Base-by-base conservation (phyloP, 768 basidiomycete species). In the Hydnum rufescens region DNA sequence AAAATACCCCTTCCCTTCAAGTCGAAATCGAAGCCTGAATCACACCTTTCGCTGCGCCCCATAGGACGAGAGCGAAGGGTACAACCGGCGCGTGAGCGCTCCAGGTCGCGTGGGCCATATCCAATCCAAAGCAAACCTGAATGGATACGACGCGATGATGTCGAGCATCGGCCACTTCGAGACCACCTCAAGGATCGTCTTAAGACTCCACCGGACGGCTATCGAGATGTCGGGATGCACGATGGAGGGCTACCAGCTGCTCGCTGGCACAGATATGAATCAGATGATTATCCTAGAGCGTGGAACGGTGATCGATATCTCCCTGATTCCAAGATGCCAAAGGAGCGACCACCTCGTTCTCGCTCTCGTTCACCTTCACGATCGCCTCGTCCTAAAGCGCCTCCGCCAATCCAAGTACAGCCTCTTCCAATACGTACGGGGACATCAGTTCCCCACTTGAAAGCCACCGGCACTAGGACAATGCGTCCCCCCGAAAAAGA, bases 401-500 rank as follows among this genome's bases (percentile, higher is more conserved):
- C 22, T 13, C 36, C 22, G 36, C 36, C 36, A 13, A 39, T 39
- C 36, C 36, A 39, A 39, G 13, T 22, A 13, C 36, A 13, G 36
- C 36, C 36, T 39, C 36, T 39, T 22, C 13, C 13, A 39, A 39
- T 22, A 39, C 36, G 13, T 13, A 13, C 36, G 36, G 13, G 36
- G n/a, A n/a, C n/a, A n/a, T n/a, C n/a, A n/a, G n/a, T 39, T 8
- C 34, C 34, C 19, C 8, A 8, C 34, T 13, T 47, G 13, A 47
- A 47, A 28, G 44, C 44, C 13, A 47, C 44, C 8, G 44, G 44
- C 16, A 47, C 44, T 8, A 47, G 13, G 25, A 47, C 25, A 16
- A 13, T 47, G 13, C 70, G 82, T 51, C 67, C 79, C 5, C 65
- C 69, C 32, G 74, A 80, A 56, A 74, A 82, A 53, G 86, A 89